Base-by-base conservation (phyloP, 139 green algal species). In the Eudorina sp. region DNA sequence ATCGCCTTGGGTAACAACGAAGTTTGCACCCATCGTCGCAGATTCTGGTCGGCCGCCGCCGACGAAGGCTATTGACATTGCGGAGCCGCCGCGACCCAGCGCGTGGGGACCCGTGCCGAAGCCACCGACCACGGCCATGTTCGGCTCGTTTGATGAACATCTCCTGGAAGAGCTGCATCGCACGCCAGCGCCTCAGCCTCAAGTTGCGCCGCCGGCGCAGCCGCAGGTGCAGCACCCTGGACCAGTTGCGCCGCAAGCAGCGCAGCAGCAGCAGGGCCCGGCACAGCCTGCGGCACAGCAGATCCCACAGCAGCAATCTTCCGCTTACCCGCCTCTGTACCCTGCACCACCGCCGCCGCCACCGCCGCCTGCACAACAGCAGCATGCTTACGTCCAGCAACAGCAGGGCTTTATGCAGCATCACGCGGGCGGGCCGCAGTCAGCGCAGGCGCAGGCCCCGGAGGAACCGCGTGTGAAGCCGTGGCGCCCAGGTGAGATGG, bases 141-240 rank as follows among this genome's bases (percentile, higher is more conserved):
- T 91, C 72, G 87, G 87, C 69, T 91, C 87, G 0, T 91, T 91
- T 40, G 87, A 91, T 34, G 68, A 91, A 70, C 66, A 81, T 27
- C 55, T 86, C 13, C 70, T 88, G 19, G 87, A 91, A 80, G 66
- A 91, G 79, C 87, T 91, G 5, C 60, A 81, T 29, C 87, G 87
- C 38, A 62, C 69, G 21, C 60, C 77, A 23, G 77, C 86, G 27
- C 86, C 55, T 19, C 38, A 45, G n/a, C 60, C 51, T 25, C 58
- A 75, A 7, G 16, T 48, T 25, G 4, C 34, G 18, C 66, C 46
- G 41, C 29, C 45, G 43, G 19, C 31, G 1, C 62, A 62, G 27
- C 29, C 23, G 5, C 83, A 86, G 21, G 18, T 4, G 0, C n/a
- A 38, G 6, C 46, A 53, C 7, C 46, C 60, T 41, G 13, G 13